A percentile compares a stretch with the other conserved stretches of the same genome.
Evolutionary conservation across 441 rosid species (phyloP).

Genomic region (Sinapis alba): DNA sequence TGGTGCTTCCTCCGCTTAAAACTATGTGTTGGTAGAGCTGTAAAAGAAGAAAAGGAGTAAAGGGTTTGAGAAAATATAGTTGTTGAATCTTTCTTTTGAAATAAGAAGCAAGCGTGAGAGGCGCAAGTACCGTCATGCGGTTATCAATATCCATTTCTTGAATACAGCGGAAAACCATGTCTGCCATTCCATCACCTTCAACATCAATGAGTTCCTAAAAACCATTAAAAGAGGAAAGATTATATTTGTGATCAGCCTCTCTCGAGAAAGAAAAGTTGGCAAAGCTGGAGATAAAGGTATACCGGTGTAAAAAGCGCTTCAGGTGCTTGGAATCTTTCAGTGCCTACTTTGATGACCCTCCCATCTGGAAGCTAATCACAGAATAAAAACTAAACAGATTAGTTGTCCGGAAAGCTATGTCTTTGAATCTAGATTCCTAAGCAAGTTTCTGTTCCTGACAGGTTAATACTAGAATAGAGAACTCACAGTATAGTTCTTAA

Average conservation of each 20-base stretch:
- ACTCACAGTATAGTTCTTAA: constrained; percentile 91
- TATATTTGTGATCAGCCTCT: constrained; percentile 6
- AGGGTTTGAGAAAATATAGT: constrained; percentile 8
- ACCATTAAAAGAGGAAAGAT: neutral
- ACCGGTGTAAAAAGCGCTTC: constrained; percentile 99
- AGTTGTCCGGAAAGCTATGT: neutral
- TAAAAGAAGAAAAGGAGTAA: constrained; percentile 32
- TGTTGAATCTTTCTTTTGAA: neutral
- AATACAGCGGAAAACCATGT: constrained; percentile 98
- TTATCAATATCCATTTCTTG: constrained; percentile 99
- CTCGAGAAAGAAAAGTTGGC: neutral
- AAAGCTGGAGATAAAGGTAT: constrained; percentile 29
- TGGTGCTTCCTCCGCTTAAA: constrained; percentile 98
- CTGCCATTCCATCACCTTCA: constrained; percentile 99
- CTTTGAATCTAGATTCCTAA: neutral
- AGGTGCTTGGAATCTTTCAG: constrained; percentile 98
- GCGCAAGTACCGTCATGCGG: constrained; percentile 76
- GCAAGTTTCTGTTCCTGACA: neutral
- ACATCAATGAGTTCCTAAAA: constrained; percentile 92
- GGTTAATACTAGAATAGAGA: constrained; percentile 18
- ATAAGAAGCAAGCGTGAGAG: constrained; percentile 2
- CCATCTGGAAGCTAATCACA: constrained; percentile 93
- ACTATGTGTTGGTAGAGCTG: constrained; percentile 99
- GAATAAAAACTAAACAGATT: constrained; percentile 1
- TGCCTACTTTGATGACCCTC: constrained; percentile 92